Conservation (phyloP, 345 rosid species). For the Cardamine occulta region DNA sequence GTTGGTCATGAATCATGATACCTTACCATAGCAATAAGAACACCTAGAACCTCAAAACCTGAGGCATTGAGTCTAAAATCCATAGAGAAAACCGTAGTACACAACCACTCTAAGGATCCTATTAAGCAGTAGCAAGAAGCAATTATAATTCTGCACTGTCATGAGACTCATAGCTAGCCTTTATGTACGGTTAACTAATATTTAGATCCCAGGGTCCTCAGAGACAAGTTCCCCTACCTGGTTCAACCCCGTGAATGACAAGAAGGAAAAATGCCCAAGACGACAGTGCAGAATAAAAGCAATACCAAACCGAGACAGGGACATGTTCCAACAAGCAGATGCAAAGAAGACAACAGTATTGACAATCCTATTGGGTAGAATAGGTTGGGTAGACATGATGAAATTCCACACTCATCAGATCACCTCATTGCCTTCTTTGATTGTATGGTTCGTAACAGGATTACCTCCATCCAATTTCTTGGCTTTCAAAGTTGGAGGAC, state of each 20-base stretch:
- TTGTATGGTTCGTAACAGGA: too few relatives aligned
- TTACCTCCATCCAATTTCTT: too few relatives aligned
- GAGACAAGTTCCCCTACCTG: conserved; percentile 45
- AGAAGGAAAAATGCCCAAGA: conserved; percentile 42
- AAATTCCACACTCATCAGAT: too few relatives aligned
- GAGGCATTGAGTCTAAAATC: conserved; percentile 23
- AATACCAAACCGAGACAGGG: conserved; percentile 62
- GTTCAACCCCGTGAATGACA: conserved; percentile 51
- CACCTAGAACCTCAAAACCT: not conserved
- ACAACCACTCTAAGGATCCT: conserved; percentile 27
- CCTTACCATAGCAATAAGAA: conserved; percentile 30
- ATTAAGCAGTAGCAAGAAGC: conserved; percentile 18
- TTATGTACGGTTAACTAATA: conserved; percentile 19
- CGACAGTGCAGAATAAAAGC: conserved; percentile 46
- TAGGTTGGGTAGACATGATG: too few relatives aligned
- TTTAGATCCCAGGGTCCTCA: conserved; percentile 45
- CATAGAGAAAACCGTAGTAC: conserved; percentile 8
- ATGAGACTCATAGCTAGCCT: conserved; percentile 24
- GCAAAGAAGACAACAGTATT: conserved; percentile 42
- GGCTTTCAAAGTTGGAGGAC: too few relatives aligned
- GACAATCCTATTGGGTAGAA: too few relatives aligned
- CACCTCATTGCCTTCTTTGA: too few relatives aligned
- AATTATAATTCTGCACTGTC: conserved; percentile 16
- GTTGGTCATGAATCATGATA: not conserved
- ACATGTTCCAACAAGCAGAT: conserved; percentile 47